A percentile compares a stretch with the other conserved stretches of the same genome.
Evolutionary conservation across 495 filamentous ascomycete species (phyloP).

Genomic region (Hypoxylon crocopeplum): DNA sequence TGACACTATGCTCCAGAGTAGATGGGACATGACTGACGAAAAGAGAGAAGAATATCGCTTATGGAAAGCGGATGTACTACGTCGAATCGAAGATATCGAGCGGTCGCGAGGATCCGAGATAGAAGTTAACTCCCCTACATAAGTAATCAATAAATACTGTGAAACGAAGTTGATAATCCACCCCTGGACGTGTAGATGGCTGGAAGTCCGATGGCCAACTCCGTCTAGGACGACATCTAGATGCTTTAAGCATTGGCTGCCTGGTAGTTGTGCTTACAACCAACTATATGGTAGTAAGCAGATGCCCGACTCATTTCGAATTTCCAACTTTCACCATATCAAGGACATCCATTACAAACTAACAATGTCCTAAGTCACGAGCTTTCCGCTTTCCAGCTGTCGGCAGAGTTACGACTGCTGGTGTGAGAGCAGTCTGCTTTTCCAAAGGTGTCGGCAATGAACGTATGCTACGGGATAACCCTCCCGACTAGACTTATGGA

Average conservation of each 20-base stretch:
- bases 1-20: conserved; percentile 85
- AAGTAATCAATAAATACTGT: not conserved
- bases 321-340: no score
- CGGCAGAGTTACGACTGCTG: not conserved
- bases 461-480: no score
- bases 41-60: conserved; percentile 68
- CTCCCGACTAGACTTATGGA: no score
- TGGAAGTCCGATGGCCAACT: no score
- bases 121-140: conserved; percentile 34
- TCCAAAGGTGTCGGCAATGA: not conserved
- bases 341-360: not conserved
- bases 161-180: not conserved
- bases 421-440: not conserved
- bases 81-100: conserved; percentile 60
- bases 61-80: conserved; percentile 76
- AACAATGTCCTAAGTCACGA: not conserved
- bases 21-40: conserved; percentile 77
- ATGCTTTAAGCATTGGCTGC: no score
- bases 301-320: no score
- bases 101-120: conserved; percentile 32
- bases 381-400: not conserved
- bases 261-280: no score
- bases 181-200: no score
- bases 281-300: no score
- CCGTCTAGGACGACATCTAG: no score